Evolutionary conservation across 495 filamentous ascomycete species (phyloP), one percentile per base, ranked within the genome.

Genomic region (Daldinia decipiens): DNA sequence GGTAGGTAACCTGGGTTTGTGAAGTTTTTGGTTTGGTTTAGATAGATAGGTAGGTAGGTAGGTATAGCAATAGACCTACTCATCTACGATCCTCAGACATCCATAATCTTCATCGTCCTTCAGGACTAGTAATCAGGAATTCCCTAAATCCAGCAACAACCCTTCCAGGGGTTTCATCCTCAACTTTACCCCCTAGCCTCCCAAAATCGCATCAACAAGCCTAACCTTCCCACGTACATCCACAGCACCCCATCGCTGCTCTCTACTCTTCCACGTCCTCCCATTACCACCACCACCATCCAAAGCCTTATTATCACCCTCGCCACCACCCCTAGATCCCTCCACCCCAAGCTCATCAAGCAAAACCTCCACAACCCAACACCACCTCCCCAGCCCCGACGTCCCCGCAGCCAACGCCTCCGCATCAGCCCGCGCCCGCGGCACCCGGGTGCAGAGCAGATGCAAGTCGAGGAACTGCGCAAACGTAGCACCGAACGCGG

Each of bases 301-400:
- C 19, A 21, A 0, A 24, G 19, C 19, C 26, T 36, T 36, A 5
- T 12, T 29, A 3, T 12, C 21, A 43, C 47, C 50, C 15, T 50
- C 45, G 4, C 39, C 54, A 36, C 12, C 54, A 17, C 40, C 67
- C 17, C 2, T 65, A 67, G 45, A 52, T 29, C 65, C 62, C 76
- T 72, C 80, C 12, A 76, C 67, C 24, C 81, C 81, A 7, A 79
- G 19, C 68, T 82, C 80, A 59, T 85, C 82, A 3, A 82, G 50
- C 67, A 85, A 47, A n/a, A 82, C 78, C 74, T 85, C 82, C 13
- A 83, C 77, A 7, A 79, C 76, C 81, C 82, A 83, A 5, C 67
- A 43, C 21, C 13, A 59, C 56, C 36, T 11, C 68, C 17, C 53
- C 47, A 13, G 52, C 59, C 29, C n/a, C 0, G 15, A 31, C 5